Percentiles rank a stretch among this genome's conserved stretches.
Conservation (phyloP, 2,329 filamentous ascomycete genomes). For the Nemania sp. region DNA sequence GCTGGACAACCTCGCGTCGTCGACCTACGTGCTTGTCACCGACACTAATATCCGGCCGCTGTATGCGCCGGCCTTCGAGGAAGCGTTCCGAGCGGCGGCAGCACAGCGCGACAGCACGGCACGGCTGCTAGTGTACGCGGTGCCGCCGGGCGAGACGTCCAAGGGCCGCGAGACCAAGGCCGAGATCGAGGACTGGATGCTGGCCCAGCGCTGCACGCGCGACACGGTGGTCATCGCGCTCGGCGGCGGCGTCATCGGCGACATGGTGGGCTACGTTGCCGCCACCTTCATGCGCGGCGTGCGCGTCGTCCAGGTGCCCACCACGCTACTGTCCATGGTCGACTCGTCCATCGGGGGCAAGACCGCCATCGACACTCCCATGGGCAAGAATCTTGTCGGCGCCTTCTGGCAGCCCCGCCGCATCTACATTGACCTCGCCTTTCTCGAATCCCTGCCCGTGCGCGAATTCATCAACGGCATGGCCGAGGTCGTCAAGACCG, state of each 20-base stretch:
- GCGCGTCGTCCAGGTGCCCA: constrained; percentile 94
- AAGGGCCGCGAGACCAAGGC: constrained; percentile 94
- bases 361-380: constrained; percentile 94
- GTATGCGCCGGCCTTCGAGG: constrained; percentile 79
- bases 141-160: constrained; percentile 89
- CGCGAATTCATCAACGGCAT: constrained; percentile 98
- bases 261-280: constrained; percentile 96
- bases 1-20: constrained; percentile 74
- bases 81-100: constrained; percentile 60
- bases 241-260: constrained; percentile 94
- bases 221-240: constrained; percentile 95
- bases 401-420: constrained; percentile 95
- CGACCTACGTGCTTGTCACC: constrained; percentile 94
- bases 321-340: constrained; percentile 93
- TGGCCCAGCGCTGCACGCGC: constrained; percentile 86
- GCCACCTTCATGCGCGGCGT: constrained; percentile 98
- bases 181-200: constrained; percentile 96
- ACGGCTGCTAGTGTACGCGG: constrained; percentile 81
- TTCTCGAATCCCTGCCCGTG: constrained; percentile 85
- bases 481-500: constrained; percentile 98
- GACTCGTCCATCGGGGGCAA: constrained; percentile 98
- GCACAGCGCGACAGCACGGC: constrained; percentile 49
- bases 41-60: constrained; percentile 85
- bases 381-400: constrained; percentile 94
- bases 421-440: constrained; percentile 92